Conservation (phyloP, 2,329 filamentous ascomycete genomes). For the Thielaviopsis punctulata region DNA sequence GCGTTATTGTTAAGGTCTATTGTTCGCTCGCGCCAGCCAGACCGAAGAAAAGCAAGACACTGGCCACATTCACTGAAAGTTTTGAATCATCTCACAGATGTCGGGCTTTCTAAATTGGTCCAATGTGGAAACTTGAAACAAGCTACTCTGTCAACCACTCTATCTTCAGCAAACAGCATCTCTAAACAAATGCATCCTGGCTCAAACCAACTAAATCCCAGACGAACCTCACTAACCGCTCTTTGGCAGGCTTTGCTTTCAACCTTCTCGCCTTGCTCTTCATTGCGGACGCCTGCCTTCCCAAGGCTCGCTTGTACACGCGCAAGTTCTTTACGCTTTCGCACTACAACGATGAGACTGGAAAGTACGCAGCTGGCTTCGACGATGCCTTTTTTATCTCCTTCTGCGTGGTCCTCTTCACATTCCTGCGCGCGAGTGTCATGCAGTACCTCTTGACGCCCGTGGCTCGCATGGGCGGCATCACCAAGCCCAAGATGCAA, state of each 20-base stretch:
- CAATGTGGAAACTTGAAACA: too few relatives aligned
- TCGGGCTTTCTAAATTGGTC: neutral
- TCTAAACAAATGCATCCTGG: too few relatives aligned
- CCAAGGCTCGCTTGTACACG: constrained; percentile 62
- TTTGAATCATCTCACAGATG: neutral
- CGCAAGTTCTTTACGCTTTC: constrained; percentile 76
- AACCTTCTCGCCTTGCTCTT: constrained; percentile 72
- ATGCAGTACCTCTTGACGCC: constrained; percentile 83
- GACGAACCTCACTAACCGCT: constrained; percentile 14
- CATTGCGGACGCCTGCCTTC: constrained; percentile 68
- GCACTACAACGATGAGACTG: constrained; percentile 55
- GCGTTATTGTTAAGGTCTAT: neutral
- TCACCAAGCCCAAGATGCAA: constrained; percentile 58
- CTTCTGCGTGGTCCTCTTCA: constrained; percentile 71
- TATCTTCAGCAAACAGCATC: too few relatives aligned
- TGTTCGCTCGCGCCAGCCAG: neutral
- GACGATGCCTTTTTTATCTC: constrained; percentile 65
- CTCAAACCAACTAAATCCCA: neutral
- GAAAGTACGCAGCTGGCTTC: constrained; percentile 56
- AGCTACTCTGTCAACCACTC: too few relatives aligned
- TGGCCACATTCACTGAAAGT: neutral
- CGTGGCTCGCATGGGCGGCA: constrained; percentile 52
- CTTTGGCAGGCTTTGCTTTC: constrained; percentile 49
- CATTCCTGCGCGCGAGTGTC: constrained; percentile 61
- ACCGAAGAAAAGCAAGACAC: neutral